phyloP scores from a whole-genome alignment of 768 basidiomycete genomes.

The Ramaria sp. region DNA sequence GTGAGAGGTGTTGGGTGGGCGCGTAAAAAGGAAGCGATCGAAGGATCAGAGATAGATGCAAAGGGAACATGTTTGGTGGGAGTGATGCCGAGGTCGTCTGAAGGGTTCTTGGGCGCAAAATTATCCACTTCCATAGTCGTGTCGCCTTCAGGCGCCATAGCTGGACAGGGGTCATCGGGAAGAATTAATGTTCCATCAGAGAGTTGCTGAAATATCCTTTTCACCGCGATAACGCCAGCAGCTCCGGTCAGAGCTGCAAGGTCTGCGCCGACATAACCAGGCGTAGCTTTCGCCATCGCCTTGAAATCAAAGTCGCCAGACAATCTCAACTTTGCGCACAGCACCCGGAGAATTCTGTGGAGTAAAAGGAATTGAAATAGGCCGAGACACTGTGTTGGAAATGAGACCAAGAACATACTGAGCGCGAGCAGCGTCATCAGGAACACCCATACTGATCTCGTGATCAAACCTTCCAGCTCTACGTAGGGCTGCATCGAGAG shows the following conservation, averaged over 20 bases:
- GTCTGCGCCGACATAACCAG: slow-evolving; percentile 97
- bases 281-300: slow-evolving; percentile 82
- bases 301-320: slow-evolving; percentile 83
- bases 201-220: slow-evolving; percentile 79
- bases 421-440: slow-evolving; percentile 80
- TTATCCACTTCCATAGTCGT: slow-evolving; percentile 34
- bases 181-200: slow-evolving; percentile 55
- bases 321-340: slow-evolving; percentile 75
- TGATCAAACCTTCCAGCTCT: slow-evolving; percentile 94
- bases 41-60: slow-evolving; percentile 34
- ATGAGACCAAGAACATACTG: slow-evolving; percentile 45
- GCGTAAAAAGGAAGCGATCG: slow-evolving; percentile 84
- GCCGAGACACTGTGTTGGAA: background rate
- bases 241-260: slow-evolving; percentile 82
- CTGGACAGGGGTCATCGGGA: slow-evolving; percentile 26
- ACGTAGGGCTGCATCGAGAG: slow-evolving; percentile 85
- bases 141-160: slow-evolving; percentile 24
- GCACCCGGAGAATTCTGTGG: slow-evolving; percentile 76
- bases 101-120: slow-evolving; percentile 27
- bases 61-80: slow-evolving; percentile 21
- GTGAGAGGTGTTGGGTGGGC: slow-evolving; percentile 80
- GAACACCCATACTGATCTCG: slow-evolving; percentile 96
- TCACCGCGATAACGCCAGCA: slow-evolving; percentile 92
- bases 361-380: background rate
- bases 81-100: slow-evolving; percentile 11